Conservation (phyloP, 2,329 filamentous ascomycete species). For the Exophiala bonariae region DNA sequence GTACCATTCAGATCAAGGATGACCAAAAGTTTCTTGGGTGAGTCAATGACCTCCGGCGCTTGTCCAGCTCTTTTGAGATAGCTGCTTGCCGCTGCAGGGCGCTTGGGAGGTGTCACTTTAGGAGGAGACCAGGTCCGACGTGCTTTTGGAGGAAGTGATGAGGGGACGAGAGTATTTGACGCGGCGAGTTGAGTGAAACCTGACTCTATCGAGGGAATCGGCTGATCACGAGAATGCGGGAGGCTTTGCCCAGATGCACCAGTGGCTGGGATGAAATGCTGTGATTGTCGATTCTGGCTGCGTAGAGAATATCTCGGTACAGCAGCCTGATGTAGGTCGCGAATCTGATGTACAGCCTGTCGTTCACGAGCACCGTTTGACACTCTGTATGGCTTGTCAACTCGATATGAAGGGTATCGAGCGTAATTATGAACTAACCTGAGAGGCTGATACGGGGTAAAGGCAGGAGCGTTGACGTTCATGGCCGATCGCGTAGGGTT, state of each 20-base stretch:
- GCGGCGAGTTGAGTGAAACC: background rate
- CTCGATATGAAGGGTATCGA: constrained; percentile 28
- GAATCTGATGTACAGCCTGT: constrained; percentile 12
- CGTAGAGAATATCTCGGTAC: constrained; percentile 13
- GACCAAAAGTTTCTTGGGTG: constrained; percentile 69
- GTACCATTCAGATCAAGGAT: constrained; percentile 94
- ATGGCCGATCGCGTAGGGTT: background rate
- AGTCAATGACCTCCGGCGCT: constrained; percentile 41
- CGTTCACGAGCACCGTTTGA: constrained; percentile 17
- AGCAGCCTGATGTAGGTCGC: too few relatives aligned
- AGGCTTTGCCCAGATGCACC: constrained; percentile 2
- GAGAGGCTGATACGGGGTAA: constrained; percentile 16
- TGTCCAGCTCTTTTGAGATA: constrained; percentile 62
- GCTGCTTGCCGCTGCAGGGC: constrained; percentile 59
- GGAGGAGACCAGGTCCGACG: constrained; percentile 2
- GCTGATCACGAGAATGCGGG: too few relatives aligned
- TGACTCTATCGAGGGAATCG: constrained; percentile 15
- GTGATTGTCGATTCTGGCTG: constrained; percentile 6
- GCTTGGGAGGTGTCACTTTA: constrained; percentile 18
- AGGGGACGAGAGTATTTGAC: background rate
- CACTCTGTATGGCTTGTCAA: constrained; percentile 28
- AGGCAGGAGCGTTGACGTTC: constrained; percentile 4
- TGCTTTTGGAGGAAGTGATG: background rate
- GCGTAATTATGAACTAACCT: constrained; percentile 27
- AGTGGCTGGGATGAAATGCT: constrained; percentile 13